Evolutionary conservation across 2,329 filamentous ascomycete species (phyloP), one percentile per base, ranked within the genome.

Genomic region (Fusarium oxysporum): DNA sequence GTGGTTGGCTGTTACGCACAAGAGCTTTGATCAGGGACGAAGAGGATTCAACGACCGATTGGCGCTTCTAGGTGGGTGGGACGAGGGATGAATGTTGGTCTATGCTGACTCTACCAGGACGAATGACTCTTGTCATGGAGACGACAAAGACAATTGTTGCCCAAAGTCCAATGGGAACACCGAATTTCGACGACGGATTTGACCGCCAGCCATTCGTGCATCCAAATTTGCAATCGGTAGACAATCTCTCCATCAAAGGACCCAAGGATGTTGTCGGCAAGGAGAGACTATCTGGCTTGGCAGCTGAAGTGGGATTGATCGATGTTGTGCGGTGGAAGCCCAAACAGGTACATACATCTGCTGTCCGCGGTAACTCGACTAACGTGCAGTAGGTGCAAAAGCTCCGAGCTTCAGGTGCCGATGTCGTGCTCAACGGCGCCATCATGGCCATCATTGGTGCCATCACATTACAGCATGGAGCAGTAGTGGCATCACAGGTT

Each of bases 1-100:
- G 85, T 99, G 96, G 96, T 86, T 98, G 78, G 95, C 95, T 35
- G 90, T 99, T 62, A 99, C 96, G 74, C 96, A 98, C 83, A 98
- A 98, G 89, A 98, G 95, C 83, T 98, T 97, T 80, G 96, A 99
- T 81, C 95, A 98, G 80, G 96, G 95, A 58, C 88, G 94, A 79
- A 92, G 95, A 86, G 96, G 96, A 2, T 97, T 96, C 85, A 99
- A 99, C 81, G 96, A 98, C 79, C 90, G 94, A 71, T 85, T 99
- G 82, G 93, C 95, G n/a, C 95, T 93, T 79, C 85, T 97, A 60
- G 96, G 94, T 97, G 88, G 51, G 84, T 77, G 30, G 25, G 17
- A 23, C 9, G 23, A 44, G 6, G 30, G 44, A 38, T 21, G 30
- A 35, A 16, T 41, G 28, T 35, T 37, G 56, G 54, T 25, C 35